Conservation (phyloP, 129 eudicot genomes). For the Solidago caesia region DNA sequence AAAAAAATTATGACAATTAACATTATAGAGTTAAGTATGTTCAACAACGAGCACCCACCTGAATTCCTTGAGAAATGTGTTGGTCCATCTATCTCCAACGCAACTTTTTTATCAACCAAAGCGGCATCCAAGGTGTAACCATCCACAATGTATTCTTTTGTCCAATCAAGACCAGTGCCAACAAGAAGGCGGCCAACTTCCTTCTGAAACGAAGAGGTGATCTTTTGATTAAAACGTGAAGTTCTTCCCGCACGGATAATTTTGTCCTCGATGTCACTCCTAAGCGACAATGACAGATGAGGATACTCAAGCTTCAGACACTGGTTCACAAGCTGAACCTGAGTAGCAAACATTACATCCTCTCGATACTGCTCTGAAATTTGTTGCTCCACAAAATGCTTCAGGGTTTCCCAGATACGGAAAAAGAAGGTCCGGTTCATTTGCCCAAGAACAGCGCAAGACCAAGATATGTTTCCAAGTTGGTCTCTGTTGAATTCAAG, state of each 20-base stretch:
- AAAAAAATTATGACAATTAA: neutral
- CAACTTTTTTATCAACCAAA: conserved; percentile 65
- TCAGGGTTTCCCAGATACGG: conserved; percentile 67
- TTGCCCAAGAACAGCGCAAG: conserved; percentile 89
- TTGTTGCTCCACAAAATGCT: conserved; percentile 52
- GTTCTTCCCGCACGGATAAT: conserved; percentile 73
- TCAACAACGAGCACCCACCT: conserved; percentile 36
- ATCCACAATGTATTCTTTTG: conserved; percentile 64
- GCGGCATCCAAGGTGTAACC: conserved; percentile 92
- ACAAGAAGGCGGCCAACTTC: conserved; percentile 83
- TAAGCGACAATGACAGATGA: conserved; percentile 50
- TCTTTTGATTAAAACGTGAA: conserved; percentile 73
- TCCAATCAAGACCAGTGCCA: conserved; percentile 90
- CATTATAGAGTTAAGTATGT: neutral
- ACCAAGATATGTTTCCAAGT: conserved; percentile 87
- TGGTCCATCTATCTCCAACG: conserved; percentile 90
- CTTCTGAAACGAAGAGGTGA: conserved; percentile 84
- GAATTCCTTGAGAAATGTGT: conserved; percentile 92
- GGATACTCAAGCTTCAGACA: conserved; percentile 80
- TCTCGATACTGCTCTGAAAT: conserved; percentile 75
- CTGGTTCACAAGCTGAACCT: conserved; percentile 72
- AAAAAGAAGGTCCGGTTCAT: conserved; percentile 52
- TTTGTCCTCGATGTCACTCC: conserved; percentile 60
- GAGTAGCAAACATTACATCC: conserved; percentile 93
- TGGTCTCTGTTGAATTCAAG: conserved; percentile 62